Percentiles rank a stretch among this genome's conserved stretches.
Evolutionary conservation across 2,329 filamentous ascomycete genomes (phyloP).

Genomic region (Botrytis hyacinthi): DNA sequence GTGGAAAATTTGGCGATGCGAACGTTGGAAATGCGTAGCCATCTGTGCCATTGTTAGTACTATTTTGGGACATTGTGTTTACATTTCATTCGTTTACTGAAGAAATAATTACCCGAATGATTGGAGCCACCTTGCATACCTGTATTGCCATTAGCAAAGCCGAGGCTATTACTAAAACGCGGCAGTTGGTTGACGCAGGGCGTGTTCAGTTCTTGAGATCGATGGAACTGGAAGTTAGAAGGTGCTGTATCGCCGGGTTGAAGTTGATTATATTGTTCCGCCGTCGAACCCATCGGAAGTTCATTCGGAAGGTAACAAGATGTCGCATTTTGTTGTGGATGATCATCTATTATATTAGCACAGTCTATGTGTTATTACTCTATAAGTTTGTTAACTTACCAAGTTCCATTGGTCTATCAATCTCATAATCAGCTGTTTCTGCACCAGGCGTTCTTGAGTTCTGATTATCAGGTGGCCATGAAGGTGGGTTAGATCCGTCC

Average conservation of each 20-base stretch:
- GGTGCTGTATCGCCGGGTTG: not conserved
- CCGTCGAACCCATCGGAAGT: not conserved
- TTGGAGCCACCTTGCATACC: not conserved
- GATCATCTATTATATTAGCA: not conserved
- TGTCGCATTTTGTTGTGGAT: not conserved
- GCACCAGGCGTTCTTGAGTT: not conserved
- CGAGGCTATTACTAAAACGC: not conserved
- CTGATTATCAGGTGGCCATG: not conserved
- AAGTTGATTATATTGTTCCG: not conserved
- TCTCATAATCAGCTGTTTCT: not conserved
- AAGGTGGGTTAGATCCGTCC: not conserved
- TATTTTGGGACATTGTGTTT: not conserved
- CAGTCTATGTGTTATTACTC: not conserved
- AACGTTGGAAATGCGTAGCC: not conserved
- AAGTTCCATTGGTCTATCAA: fast-evolving
- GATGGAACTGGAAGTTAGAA: not conserved
- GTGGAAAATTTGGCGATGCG: not conserved
- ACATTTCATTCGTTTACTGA: not conserved
- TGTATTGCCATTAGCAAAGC: not conserved
- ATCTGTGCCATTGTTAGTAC: not conserved
- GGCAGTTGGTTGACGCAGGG: too few species aligned
- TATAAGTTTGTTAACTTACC: not conserved
- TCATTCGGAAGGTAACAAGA: not conserved
- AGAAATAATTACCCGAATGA: not conserved
- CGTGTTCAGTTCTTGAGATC: fast-evolving